Evolutionary conservation across 768 basidiomycete genomes (phyloP), one percentile per base, ranked within the genome.

Genomic region (Chalciporus sphaerocephalus): DNA sequence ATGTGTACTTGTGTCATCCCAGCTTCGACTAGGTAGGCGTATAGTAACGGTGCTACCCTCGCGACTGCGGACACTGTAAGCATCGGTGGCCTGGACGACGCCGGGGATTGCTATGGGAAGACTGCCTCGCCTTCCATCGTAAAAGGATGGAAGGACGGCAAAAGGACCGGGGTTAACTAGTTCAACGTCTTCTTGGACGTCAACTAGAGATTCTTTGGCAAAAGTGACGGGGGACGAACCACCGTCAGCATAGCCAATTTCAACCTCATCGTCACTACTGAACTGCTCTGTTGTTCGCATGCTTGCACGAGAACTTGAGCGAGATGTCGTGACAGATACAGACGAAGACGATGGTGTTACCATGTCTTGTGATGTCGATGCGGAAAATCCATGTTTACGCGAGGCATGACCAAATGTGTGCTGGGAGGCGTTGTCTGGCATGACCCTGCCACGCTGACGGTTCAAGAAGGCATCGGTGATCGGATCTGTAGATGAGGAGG

Each of bases 91-190:
- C 32, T 50, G 58, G 2, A 46, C 20, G 4, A 61, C 57, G 15
- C 69, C 73, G 15, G 81, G 76, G 11, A 83, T 82, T 33, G 73
- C 71, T 67, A 83, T 76, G n/a, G 84, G 81, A 13, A 78, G 55
- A 53, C 82, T 85, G 11, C 78, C 78, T 47, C 78, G 70, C 44
- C 80, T 71, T 32, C 46, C 51, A 23, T 61, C 55, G 1, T 34
- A 42, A 33, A 47, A 7, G 23, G 56, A 52, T 1, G 58, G 24
- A 20, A 61, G 57, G 45, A 59, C 22, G 16, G 55, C 40, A 44
- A 64, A 54, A 33, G 64, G 58, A 52, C 55, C 54, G 40, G 56
- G 56, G 38, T 59, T 42, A 38, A 55, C 51, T 25, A 57, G 46
- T 42, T 56, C 62, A 54, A 45, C 49, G 49, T 59, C 69, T 66